phyloP scores from a whole-genome alignment of 345 rosid genomes.

The Ceriops decandra region DNA sequence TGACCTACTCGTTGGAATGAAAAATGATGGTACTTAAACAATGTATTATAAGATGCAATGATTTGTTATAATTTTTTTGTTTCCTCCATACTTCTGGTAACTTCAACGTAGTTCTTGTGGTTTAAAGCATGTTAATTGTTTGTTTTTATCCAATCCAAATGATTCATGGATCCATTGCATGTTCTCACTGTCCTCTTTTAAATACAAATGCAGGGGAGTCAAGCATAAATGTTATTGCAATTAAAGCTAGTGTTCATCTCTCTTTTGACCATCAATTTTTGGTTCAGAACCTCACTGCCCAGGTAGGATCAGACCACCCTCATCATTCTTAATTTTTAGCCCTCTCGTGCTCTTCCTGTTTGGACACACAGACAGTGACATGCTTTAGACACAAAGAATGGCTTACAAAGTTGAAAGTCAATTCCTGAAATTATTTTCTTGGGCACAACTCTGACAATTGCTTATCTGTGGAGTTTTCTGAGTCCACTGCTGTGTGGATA shows the following conservation, averaged over 20 bases:
- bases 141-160: not conserved
- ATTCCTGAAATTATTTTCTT: too few species aligned
- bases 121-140: not conserved
- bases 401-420: too few species aligned
- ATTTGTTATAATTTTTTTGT: not conserved
- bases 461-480: too few species aligned
- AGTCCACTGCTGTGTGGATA: too few species aligned
- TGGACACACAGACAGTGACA: not conserved
- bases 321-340: not conserved
- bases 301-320: slow-evolving; percentile 38
- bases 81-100: too few species aligned
- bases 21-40: slow-evolving; percentile 65
- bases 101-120: not conserved
- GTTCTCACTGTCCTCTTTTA: slow-evolving; percentile 17
- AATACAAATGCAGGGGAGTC: slow-evolving; percentile 52
- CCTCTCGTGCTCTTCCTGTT: not conserved
- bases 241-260: slow-evolving; percentile 81
- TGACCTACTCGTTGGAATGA: slow-evolving; percentile 76
- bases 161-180: not conserved
- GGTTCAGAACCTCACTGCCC: slow-evolving; percentile 80
- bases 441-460: too few species aligned
- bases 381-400: not conserved
- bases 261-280: slow-evolving; percentile 59
- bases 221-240: slow-evolving; percentile 50
- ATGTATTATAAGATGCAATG: too few species aligned